These are phyloP conservation scores for Trametes coccinea DNA, from an alignment of 768 basidiomycete species.

Conservation along the genomic window DNA sequence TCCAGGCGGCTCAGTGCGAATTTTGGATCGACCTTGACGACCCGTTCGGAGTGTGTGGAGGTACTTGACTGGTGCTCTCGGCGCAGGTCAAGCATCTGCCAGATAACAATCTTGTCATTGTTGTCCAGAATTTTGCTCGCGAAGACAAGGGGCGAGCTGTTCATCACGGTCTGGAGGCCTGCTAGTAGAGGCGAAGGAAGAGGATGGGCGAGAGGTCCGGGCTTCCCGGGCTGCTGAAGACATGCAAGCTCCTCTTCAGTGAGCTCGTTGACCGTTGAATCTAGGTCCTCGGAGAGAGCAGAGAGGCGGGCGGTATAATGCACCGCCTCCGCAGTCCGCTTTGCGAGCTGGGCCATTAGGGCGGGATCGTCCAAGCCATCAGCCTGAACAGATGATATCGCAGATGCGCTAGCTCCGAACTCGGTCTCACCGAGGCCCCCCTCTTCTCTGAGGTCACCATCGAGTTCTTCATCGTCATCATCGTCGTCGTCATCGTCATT, in stretches of 20 bases:
- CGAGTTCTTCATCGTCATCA: too few species aligned
- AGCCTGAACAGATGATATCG: too few species aligned
- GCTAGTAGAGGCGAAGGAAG: too few species aligned
- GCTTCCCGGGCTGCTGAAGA: background rate
- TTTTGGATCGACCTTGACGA: background rate
- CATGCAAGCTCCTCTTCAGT: background rate
- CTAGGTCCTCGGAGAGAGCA: background rate
- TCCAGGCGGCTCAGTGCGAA: background rate
- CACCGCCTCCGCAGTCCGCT: background rate
- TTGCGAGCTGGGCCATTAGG: background rate
- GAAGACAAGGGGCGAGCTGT: too few species aligned
- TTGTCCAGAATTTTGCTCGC: background rate
- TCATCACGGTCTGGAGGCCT: background rate
- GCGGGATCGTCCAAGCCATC: too few species aligned
- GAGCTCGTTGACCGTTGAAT: background rate
- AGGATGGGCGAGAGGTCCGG: too few species aligned
- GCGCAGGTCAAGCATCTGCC: background rate
- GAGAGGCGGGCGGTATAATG: background rate
- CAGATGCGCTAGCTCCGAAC: too few species aligned
- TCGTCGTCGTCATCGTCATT: too few species aligned
- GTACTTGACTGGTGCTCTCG: background rate
- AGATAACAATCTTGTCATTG: background rate
- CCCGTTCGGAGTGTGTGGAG: background rate
- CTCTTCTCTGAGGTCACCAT: too few species aligned
- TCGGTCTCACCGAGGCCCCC: too few species aligned